Base-by-base conservation (phyloP, 768 basidiomycete species). In the Cystobasidium onofrii region DNA sequence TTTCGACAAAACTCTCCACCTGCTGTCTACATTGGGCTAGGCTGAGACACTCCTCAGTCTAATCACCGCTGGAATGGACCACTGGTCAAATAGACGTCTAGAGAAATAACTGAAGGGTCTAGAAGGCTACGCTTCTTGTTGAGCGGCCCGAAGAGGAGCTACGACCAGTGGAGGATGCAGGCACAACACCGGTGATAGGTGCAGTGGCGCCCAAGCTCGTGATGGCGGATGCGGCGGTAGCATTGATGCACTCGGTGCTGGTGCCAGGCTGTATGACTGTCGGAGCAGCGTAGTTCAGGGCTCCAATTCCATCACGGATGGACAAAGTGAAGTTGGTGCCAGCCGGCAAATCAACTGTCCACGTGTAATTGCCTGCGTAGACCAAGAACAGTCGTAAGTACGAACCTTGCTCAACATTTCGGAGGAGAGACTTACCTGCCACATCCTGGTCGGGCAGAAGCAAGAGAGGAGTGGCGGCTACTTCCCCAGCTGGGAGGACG, bases 291-390 rank as follows among this genome's bases (percentile, higher is more conserved):
- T 57, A 73, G 72, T 73, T 73, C 41, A 57, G 27, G 23, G n/a
- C 52, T 39, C 74, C 74, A 25, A 23, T 73, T 3, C 52, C 33
- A 43, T 74, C 74, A 17, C 73, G 73, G 31, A 73, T 61, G 25
- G 34, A 33, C 18, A 74, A 31, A 34, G 74, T 74, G 52, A 73
- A 34, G 9, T 27, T 55, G n/a, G 74, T 73, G 29, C 73, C 73
- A 1, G 73, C 71, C 15, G 74, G 69, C 31, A 74, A 27, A 63
- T 74, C 69, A 23, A 70, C 67, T 12, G 33, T 34, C 73, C 73
- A 74, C 6, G 13, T 70, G 72, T 71, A 74, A 41, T 50, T 57
- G 34, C 57, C 57, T 55, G 54, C 12, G 25, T 17, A 60, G 20
- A 29, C 25, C 10, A 29, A 23, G 10, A n/a, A 55, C 54, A n/a